A percentile compares a stretch with the other conserved stretches of the same genome.
Evolutionary conservation across 768 basidiomycete species (phyloP).

Genomic region (Leucocoprinus birnbaumii): DNA sequence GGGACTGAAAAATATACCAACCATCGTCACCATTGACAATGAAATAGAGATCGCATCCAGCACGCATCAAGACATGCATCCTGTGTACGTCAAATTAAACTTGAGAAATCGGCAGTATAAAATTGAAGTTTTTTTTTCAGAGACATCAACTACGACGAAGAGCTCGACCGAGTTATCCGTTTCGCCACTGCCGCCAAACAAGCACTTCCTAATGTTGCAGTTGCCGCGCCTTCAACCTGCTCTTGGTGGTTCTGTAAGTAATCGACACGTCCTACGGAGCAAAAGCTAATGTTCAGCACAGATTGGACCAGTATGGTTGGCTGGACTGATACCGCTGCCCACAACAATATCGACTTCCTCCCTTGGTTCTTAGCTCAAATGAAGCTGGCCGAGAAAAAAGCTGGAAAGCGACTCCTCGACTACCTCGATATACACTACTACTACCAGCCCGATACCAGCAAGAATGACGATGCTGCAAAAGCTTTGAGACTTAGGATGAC

Average conservation of each 20-base stretch:
- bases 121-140: conserved; percentile 20
- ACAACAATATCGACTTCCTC: conserved; percentile 50
- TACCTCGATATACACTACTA: conserved; percentile 58
- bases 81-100: conserved; percentile 28
- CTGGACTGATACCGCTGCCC: conserved; percentile 45
- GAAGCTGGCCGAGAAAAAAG: conserved; percentile 30
- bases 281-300: conserved; percentile 16
- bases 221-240: conserved; percentile 46
- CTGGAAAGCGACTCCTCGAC: conserved; percentile 45
- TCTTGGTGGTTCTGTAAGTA: conserved; percentile 44
- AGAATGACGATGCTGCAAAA: conserved; percentile 49
- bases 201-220: conserved; percentile 38
- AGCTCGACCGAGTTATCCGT: conserved; percentile 40
- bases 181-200: conserved; percentile 41
- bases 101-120: background rate
- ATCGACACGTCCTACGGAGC: background rate
- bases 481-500: conserved; percentile 47
- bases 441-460: conserved; percentile 48
- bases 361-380: conserved; percentile 55
- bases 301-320: conserved; percentile 54
- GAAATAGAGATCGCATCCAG: conserved; percentile 53
- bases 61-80: conserved; percentile 60
- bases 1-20: conserved; percentile 44
- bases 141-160: conserved; percentile 49
- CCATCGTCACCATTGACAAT: conserved; percentile 48